Base-by-base conservation (phyloP, 2,329 filamentous ascomycete genomes). In the Penicillium sp. region DNA sequence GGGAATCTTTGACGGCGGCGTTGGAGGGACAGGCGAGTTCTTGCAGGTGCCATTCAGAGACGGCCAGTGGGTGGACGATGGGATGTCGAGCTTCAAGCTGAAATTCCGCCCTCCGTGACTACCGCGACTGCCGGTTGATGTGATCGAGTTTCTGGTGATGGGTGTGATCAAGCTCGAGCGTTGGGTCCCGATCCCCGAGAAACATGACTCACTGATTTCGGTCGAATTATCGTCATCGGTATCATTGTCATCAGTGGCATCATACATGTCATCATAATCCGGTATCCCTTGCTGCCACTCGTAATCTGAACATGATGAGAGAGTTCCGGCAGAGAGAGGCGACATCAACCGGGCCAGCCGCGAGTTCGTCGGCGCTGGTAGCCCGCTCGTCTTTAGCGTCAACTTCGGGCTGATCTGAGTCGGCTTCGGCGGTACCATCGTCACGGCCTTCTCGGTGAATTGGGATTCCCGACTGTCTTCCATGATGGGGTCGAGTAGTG, bases 181-280 rank as follows among this genome's bases (percentile, higher is more conserved):
- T 69, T 63, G 76, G 64, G 70, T 66, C 34, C 60, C 77, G 63
- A 65, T 77, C 62, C 61, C 73, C 60, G 59, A 82, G 66, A 68
- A 70, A 46, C 68, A 73, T 50, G 74, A 53, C 58, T 71, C 66
- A 59, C 71, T 65, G 66, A 70, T 61, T 71, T 80, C 75, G 7
- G 80, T 60, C 24, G 46, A 51, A 44, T 56, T 47, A 34, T 57
- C 56, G 39, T 55, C 53, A 32, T 55, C 53, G 34, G 50, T 44
- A 28, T 49, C 77, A 58, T 95, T 89, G 46, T 89, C 82, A 56
- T 94, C 89, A 12, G 88, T 90, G 37, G 88, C 79, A 67, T 93
- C 87, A 67, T 95, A 95, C 42, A 95, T 73, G 60, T 94, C 88
- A 68, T 95, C 88, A 60, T 91, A 91, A 55, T 88, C 84, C 77